A percentile compares a stretch with the other conserved stretches of the same genome.
Evolutionary conservation across 352 stramenopile species (phyloP).

Genomic region (Pythium oligandrum): DNA sequence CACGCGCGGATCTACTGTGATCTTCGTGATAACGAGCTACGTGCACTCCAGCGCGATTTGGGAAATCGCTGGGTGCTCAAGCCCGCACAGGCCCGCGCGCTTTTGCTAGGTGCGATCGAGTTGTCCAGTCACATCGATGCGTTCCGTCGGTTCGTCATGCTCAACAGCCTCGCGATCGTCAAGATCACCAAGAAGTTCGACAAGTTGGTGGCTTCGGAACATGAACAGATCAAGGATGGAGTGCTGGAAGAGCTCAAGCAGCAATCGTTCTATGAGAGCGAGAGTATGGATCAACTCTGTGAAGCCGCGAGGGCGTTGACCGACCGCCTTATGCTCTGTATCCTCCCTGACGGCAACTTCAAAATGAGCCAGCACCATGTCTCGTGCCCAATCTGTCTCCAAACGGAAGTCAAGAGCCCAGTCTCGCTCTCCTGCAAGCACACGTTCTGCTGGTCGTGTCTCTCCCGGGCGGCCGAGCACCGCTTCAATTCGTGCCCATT

Average conservation of each 20-base stretch:
- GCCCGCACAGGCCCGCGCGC: constrained; percentile 36
- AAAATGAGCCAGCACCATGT: constrained; percentile 33
- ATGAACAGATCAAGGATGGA: constrained; percentile 17
- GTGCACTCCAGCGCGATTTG: constrained; percentile 28
- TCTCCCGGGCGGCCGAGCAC: constrained; percentile 65
- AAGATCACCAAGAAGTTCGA: constrained; percentile 86
- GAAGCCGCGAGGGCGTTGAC: constrained; percentile 38
- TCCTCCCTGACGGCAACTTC: constrained; percentile 68
- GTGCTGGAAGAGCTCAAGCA: constrained; percentile 51
- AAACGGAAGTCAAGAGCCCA: constrained; percentile 50
- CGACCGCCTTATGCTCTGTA: constrained; percentile 65
- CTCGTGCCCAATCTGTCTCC: constrained; percentile 70
- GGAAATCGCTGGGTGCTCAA: constrained; percentile 59
- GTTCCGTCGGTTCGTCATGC: constrained; percentile 70
- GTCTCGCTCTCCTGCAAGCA: constrained; percentile 70
- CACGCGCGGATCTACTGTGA: constrained; percentile 54
- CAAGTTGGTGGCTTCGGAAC: constrained; percentile 31
- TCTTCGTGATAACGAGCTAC: constrained; percentile 34
- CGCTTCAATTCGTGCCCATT: constrained; percentile 72
- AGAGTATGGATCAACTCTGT: constrained; percentile 51
- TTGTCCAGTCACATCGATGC: constrained; percentile 61
- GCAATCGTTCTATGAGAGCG: constrained; percentile 64
- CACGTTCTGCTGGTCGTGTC: constrained; percentile 80
- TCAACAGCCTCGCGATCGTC: constrained; percentile 74
- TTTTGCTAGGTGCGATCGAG: constrained; percentile 56